Conservation (phyloP, 2,329 filamentous ascomycete species). For the Triangularia setosa region DNA sequence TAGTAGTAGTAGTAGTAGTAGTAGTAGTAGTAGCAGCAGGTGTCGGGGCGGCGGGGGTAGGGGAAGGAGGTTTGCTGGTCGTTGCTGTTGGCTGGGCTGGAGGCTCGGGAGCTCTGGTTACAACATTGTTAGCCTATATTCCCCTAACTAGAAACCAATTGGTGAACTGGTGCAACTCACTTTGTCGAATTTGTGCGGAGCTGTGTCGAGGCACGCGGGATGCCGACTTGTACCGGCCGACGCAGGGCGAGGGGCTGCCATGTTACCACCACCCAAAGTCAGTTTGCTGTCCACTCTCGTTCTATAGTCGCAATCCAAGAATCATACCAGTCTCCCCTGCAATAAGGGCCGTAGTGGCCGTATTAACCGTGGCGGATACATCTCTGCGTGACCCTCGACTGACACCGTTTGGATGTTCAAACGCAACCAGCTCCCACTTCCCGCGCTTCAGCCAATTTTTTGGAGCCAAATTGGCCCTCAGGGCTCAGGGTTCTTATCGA, state of each 20-base stretch:
- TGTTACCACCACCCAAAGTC: neutral
- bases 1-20: neutral
- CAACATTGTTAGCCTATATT: neutral
- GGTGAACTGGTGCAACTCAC: constrained; percentile 17
- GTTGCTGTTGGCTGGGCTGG: constrained; percentile 1
- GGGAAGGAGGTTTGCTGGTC: neutral
- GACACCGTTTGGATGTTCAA: constrained; percentile 17
- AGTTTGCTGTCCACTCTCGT: constrained; percentile 8
- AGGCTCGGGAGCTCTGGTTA: constrained; percentile 9
- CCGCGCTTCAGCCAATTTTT: constrained; percentile 21
- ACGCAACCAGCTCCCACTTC: neutral
- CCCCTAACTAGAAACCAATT: neutral
- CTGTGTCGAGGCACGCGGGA: constrained; percentile 22
- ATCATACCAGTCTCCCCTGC: constrained; percentile 29
- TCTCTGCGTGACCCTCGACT: constrained; percentile 26
- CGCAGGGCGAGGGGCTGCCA: constrained; percentile 25
- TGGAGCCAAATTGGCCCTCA: constrained; percentile 17
- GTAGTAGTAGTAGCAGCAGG: neutral
- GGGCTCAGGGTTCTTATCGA: constrained; percentile 28
- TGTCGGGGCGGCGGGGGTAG: neutral
- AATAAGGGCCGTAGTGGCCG: constrained; percentile 32
- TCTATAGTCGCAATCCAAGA: neutral
- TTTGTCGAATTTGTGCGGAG: constrained; percentile 25
- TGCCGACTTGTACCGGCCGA: constrained; percentile 15
- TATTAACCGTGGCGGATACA: constrained; percentile 36